Percentiles rank a stretch among this genome's conserved stretches.
phyloP scores from a whole-genome alignment of 306 rosid genomes.

The Trifolium pratense region DNA sequence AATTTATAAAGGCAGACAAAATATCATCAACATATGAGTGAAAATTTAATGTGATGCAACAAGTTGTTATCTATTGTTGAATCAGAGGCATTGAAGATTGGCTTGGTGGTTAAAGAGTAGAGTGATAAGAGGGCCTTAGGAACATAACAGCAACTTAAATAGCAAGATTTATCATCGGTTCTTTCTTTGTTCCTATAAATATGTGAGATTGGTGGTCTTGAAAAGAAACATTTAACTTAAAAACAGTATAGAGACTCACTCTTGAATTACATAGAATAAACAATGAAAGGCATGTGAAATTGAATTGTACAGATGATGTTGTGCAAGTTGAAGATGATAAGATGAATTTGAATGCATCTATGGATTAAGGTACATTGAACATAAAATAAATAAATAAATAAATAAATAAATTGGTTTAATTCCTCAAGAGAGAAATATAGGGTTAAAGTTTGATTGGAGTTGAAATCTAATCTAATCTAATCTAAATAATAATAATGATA shows the following conservation, averaged over 20 bases:
- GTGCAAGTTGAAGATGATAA: background rate
- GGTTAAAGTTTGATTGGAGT: background rate
- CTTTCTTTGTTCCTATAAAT: background rate
- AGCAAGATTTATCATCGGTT: no score
- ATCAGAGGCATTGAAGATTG: background rate
- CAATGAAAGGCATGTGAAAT: background rate
- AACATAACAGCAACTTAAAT: background rate
- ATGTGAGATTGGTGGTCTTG: background rate
- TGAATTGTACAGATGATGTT: background rate
- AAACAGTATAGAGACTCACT: constrained; percentile 5
- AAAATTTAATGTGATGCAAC: background rate
- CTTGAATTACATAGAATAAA: background rate
- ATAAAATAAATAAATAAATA: background rate
- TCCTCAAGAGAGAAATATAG: background rate
- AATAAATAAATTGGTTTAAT: no score
- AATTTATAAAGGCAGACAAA: background rate
- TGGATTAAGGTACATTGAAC: constrained; percentile 10
- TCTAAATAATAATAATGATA: no score
- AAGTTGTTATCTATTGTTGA: background rate
- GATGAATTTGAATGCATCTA: constrained; percentile 21
- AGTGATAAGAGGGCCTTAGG: background rate
- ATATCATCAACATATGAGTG: background rate
- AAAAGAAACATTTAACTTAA: constrained; percentile 11
- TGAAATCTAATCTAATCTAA: constrained; percentile 23
- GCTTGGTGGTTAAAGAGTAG: background rate